These are phyloP conservation scores for Chalara sp. DNA, from an alignment of 2,329 filamentous ascomycete genomes.

Conservation along the genomic window DNA sequence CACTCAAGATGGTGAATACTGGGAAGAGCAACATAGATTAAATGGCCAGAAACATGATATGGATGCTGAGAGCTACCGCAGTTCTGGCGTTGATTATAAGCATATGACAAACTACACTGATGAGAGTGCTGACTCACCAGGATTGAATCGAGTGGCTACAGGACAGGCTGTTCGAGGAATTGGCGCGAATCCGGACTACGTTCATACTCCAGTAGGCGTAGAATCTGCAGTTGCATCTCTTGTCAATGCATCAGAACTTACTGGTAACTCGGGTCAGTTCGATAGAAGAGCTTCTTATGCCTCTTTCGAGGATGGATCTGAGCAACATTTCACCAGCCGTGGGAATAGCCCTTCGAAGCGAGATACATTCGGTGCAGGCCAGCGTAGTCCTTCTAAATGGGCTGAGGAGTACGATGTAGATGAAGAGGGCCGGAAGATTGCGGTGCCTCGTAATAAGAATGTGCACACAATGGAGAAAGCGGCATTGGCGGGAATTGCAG, in stretches of 20 bases:
- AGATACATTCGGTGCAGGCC: constrained; percentile 14
- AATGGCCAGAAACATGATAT: constrained; percentile 37
- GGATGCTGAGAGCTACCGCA: constrained; percentile 54
- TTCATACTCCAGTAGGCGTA: constrained; percentile 65
- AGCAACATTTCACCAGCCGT: constrained; percentile 26
- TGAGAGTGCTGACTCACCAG: constrained; percentile 45
- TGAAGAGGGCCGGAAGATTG: constrained; percentile 26
- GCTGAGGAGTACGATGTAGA: constrained; percentile 27
- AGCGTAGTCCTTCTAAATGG: constrained; percentile 21
- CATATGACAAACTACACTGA: constrained; percentile 47
- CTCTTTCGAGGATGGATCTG: constrained; percentile 28
- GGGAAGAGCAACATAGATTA: constrained; percentile 28
- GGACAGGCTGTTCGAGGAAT: constrained; percentile 66
- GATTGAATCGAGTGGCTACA: constrained; percentile 52
- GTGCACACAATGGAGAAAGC: constrained; percentile 20
- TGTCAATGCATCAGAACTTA: constrained; percentile 71
- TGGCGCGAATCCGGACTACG: constrained; percentile 68
- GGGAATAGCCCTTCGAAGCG: constrained; percentile 39
- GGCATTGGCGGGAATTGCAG: constrained; percentile 18
- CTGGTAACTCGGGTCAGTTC: constrained; percentile 39
- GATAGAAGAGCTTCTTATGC: constrained; percentile 25
- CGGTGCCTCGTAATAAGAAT: constrained; percentile 23
- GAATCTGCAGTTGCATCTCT: constrained; percentile 90
- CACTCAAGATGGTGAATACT: constrained; percentile 32
- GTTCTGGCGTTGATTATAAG: constrained; percentile 48